phyloP scores from a whole-genome alignment of 1,284 basidiomycete species.

The Heterobasidion occidentale region DNA sequence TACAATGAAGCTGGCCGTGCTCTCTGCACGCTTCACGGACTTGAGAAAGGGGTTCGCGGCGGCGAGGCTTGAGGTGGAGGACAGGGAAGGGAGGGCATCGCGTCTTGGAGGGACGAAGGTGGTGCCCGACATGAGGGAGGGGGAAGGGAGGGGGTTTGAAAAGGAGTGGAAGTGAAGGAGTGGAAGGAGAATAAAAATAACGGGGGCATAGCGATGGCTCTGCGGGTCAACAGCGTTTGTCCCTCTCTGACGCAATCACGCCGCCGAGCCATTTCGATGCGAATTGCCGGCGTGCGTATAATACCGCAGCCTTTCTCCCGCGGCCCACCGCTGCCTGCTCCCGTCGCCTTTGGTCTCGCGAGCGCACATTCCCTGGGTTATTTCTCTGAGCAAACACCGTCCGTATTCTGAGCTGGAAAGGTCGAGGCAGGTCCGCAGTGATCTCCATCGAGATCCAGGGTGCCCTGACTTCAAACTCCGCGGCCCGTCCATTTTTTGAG shows the following conservation, averaged over 20 bases:
- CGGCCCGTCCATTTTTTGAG: no score
- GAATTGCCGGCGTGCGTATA: no score
- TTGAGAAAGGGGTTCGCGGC: not conserved
- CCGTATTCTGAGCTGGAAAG: no score
- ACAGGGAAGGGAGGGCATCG: not conserved
- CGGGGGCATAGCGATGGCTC: not conserved
- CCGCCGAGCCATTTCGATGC: no score
- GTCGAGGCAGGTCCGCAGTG: no score
- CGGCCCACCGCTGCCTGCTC: no score
- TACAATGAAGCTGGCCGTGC: constrained; percentile 1
- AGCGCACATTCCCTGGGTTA: no score
- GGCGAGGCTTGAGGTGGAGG: constrained; percentile 4
- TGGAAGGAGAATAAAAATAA: not conserved
- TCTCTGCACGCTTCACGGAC: not conserved
- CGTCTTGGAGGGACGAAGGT: not conserved
- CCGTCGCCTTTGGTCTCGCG: no score
- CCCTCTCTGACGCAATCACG: not conserved
- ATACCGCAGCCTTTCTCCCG: no score
- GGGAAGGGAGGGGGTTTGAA: not conserved
- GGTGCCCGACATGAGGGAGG: not conserved
- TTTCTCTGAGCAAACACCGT: no score
- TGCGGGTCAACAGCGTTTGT: not conserved
- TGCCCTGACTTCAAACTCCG: no score
- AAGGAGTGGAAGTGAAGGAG: not conserved
- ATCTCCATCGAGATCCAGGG: no score